phyloP scores from a whole-genome alignment of 202 grass and related monocot species.

The Carex arenaria region DNA sequence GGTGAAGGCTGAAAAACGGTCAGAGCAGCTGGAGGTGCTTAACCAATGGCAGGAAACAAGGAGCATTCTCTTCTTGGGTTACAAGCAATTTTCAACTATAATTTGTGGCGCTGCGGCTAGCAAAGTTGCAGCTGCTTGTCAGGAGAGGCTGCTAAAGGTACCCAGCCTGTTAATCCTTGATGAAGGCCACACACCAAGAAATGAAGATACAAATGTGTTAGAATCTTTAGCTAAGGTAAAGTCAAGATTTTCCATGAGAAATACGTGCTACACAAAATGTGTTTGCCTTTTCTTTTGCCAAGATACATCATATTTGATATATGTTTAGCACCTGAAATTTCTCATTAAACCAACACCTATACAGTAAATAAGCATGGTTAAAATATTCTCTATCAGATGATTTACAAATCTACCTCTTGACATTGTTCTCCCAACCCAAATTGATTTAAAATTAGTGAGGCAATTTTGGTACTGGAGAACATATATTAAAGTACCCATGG shows the following conservation, averaged over 20 bases:
- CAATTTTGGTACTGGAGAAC: background rate
- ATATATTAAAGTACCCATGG: background rate
- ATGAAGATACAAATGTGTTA: constrained; percentile 69
- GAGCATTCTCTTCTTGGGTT: constrained; percentile 95
- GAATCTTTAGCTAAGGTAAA: constrained; percentile 64
- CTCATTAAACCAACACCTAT: background rate
- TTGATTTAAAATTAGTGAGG: background rate
- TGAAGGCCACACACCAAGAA: constrained; percentile 93
- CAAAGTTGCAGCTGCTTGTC: constrained; percentile 56
- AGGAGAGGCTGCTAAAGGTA: constrained; percentile 68
- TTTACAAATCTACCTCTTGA: background rate
- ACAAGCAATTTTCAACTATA: constrained; percentile 84
- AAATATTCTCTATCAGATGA: background rate
- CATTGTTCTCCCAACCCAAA: background rate
- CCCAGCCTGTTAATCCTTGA: constrained; percentile 87
- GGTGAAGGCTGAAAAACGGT: constrained; percentile 81
- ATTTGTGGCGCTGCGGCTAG: constrained; percentile 44
- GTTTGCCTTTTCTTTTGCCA: background rate
- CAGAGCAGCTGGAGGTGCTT: constrained; percentile 73
- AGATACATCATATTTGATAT: background rate
- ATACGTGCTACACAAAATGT: background rate
- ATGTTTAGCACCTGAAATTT: background rate
- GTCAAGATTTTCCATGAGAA: background rate
- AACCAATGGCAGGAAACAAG: constrained; percentile 70
- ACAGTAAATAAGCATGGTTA: background rate